Evolutionary conservation across 2,329 filamentous ascomycete genomes (phyloP).

Genomic region (Alternaria consortialis): DNA sequence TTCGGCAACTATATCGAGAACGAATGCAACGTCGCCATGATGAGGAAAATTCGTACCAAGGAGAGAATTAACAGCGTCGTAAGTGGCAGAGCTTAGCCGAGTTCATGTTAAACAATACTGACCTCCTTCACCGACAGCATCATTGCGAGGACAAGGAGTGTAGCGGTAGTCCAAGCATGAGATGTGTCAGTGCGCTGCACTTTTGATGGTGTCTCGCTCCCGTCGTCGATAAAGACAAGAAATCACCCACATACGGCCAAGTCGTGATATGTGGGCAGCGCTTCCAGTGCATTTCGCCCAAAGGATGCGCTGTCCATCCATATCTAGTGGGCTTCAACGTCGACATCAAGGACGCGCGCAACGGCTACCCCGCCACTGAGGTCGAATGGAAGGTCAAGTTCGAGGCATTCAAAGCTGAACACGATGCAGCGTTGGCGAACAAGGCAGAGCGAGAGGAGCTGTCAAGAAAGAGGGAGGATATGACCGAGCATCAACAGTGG

Average conservation of each 20-base stretch:
- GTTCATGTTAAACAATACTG: background rate
- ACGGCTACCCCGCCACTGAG: background rate
- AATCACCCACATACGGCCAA: background rate
- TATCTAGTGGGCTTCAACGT: conserved; percentile 19
- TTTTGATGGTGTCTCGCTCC: conserved; percentile 11
- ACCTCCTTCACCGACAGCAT: background rate
- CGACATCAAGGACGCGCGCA: conserved; percentile 17
- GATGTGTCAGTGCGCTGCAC: conserved; percentile 9
- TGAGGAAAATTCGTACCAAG: conserved; percentile 11
- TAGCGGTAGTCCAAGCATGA: conserved; percentile 1
- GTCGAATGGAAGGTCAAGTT: background rate
- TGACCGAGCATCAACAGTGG: background rate
- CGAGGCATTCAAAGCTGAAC: background rate
- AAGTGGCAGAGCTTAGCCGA: background rate
- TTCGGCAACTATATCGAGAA: conserved; percentile 3
- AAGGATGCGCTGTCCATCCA: conserved; percentile 16
- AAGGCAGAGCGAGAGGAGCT: background rate
- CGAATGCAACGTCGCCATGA: background rate
- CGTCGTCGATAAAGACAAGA: background rate
- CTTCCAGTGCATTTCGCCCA: conserved; percentile 11
- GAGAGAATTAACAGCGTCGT: conserved; percentile 4
- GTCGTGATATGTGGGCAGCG: conserved; percentile 14
- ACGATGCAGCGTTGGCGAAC: background rate
- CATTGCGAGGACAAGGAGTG: conserved; percentile 17
- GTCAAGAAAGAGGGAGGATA: background rate